A percentile compares a stretch with the other conserved stretches of the same genome.
Evolutionary conservation across 2,329 filamentous ascomycete species (phyloP).

Genomic region (Colletotrichum sp.): DNA sequence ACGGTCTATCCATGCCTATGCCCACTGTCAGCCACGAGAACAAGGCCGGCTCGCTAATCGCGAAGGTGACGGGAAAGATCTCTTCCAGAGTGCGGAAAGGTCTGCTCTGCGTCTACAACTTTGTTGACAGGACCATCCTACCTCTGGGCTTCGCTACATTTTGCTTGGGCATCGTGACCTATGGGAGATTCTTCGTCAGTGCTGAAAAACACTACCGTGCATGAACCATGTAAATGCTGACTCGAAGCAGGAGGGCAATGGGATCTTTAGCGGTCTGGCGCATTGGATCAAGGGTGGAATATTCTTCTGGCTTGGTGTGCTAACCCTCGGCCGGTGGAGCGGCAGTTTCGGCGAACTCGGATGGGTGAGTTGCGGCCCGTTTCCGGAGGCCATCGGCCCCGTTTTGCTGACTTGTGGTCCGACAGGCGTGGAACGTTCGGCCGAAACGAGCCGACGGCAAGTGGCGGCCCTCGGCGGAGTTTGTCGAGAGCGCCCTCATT

Average conservation of each 20-base stretch:
- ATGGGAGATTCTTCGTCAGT: slow-evolving; percentile 85
- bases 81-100: slow-evolving; percentile 62
- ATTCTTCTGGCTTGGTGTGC: slow-evolving; percentile 90
- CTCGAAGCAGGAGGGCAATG: slow-evolving; percentile 61
- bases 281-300: slow-evolving; percentile 95
- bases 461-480: slow-evolving; percentile 83
- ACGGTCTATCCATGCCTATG: slow-evolving; percentile 45
- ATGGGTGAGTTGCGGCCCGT: slow-evolving; percentile 61
- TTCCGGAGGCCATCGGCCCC: not conserved
- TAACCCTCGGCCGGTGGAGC: slow-evolving; percentile 88
- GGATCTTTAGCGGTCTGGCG: slow-evolving; percentile 83
- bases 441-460: slow-evolving; percentile 61
- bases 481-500: slow-evolving; percentile 87
- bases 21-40: slow-evolving; percentile 38
- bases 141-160: slow-evolving; percentile 79
- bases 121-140: slow-evolving; percentile 79
- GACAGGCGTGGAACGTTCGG: slow-evolving; percentile 83
- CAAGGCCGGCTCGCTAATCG: slow-evolving; percentile 49
- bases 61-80: slow-evolving; percentile 58
- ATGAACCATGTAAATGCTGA: not conserved
- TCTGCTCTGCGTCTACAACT: slow-evolving; percentile 65
- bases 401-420: slow-evolving; percentile 12
- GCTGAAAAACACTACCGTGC: not conserved
- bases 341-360: slow-evolving; percentile 89
- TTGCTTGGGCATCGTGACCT: slow-evolving; percentile 75